Base-by-base conservation (phyloP, 495 filamentous ascomycete species). In the Podospora pseudoanserina region DNA sequence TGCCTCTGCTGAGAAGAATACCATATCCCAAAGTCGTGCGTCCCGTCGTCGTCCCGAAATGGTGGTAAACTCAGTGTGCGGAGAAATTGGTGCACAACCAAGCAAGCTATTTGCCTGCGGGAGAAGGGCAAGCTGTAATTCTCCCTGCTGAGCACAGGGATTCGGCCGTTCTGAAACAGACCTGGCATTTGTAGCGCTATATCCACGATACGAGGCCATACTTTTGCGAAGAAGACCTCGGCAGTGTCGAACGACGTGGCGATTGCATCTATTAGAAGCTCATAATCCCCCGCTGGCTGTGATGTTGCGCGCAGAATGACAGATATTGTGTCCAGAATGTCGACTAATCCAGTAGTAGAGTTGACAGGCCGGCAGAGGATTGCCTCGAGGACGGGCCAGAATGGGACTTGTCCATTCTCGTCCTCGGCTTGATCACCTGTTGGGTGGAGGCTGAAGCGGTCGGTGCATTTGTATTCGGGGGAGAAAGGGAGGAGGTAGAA, bases 301-400 rank as follows among this genome's bases (percentile, higher is more conserved):
- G 64, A 34, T 16, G 72, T 61, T 20, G 57, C 65, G 30, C 19
- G 56, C 2, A 67, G 30, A 3, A 68, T 72, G 63, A 64, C 34
- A 4, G 72, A 67, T 55, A 74, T 68, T 34, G 78, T 74, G 26
- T 83, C 81, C 73, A 84, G 79, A 30, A 82, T 82, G 61, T 80
- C 75, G 62, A 79, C 69, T 19, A 79, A 69, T 64, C 74, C 73
- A 71, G 79, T 70, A 26, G 85, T 78, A 77, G 81, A 80, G 66
- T 71, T 68, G 23, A 84, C 80, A 2, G 83, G 78, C 20, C 78
- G 77, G 7, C 64, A 26, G 2, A 82, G 79, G 64, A 88, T 76
- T 39, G 81, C 79, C 71, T 84, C 80, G 71, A 87, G 78, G 80
- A 87, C 84, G 49, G 70, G 60, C 72, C 70, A 76, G 56, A 72